These are phyloP conservation scores for Mycena amicta DNA, from an alignment of 768 basidiomycete species.

Conservation along the genomic window DNA sequence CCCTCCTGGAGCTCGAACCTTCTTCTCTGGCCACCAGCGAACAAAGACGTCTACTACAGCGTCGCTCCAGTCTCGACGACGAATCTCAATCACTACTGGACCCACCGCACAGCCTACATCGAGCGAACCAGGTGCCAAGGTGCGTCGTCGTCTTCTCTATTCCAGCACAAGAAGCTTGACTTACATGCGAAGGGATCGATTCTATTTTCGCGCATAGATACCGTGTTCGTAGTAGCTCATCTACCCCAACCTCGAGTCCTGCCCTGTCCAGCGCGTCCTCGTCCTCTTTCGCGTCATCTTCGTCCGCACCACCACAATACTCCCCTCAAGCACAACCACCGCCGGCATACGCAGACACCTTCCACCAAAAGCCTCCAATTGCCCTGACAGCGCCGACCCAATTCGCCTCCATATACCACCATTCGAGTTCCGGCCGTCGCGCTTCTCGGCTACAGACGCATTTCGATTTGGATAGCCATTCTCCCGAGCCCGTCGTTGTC, in stretches of 20 bases:
- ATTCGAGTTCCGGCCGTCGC: too few species aligned
- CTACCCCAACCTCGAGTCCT: background rate
- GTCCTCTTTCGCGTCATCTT: background rate
- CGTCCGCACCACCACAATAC: background rate
- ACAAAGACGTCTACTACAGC: slow-evolving; percentile 2
- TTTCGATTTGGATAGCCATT: background rate
- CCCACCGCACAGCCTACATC: background rate
- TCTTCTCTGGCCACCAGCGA: background rate
- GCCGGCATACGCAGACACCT: background rate
- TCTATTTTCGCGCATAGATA: background rate
- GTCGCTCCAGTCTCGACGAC: background rate
- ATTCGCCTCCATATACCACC: background rate
- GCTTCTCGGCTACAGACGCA: background rate
- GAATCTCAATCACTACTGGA: background rate
- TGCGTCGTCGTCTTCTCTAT: background rate
- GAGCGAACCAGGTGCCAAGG: too few species aligned
- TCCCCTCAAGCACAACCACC: background rate
- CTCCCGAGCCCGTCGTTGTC: background rate
- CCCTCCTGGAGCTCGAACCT: background rate
- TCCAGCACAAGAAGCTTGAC: background rate
- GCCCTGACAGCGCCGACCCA: background rate
- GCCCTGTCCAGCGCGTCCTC: background rate
- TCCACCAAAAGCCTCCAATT: background rate
- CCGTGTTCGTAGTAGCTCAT: background rate
- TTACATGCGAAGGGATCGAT: background rate